Base-by-base conservation (phyloP, 2,329 filamentous ascomycete species). In the Davidsoniella virescens region DNA sequence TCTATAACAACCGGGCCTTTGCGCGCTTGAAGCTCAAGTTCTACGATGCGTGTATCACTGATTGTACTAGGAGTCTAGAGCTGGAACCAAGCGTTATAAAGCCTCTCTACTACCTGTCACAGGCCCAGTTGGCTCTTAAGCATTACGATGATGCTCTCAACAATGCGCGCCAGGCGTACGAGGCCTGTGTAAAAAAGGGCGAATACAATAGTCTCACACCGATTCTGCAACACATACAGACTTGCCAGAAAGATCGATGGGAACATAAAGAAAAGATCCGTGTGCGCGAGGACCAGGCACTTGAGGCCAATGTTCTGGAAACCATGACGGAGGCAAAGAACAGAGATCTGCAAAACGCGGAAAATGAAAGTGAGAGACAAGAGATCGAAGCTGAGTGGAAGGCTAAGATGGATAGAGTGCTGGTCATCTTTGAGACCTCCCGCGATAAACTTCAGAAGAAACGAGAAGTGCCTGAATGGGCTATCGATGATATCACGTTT, bases 1-100 rank as follows among this genome's bases (percentile, higher is more conserved):
- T 94, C 47, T 95, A 87, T 66, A 90, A 87, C 38, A 96, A 95
- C 66, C 84, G 88, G 49, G 85, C 87, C 47, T 83, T 94, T 66
- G 80, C 83, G 3, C 78, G 87, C 39, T 70, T 92, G 52, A 84
- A 83, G 65, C 73, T 94, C 18, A 67, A 73, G 54, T 70, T 78
- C 57, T 93, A 82, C 76, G 74, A 84, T 26, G 78, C 72, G 8
- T 87, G 82, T 45, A 80, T 92, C 55, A 69, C 77, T 53, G 88
- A 95, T 64, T 90, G 87, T 61, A 65, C 81, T 49, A 70, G 77
- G 47, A 87, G 84, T 55, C 80, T 95, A 46, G 72, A 78, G 53
- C 71, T 93, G 5, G 69, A 76, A 25, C 69, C 73, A 17, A 66
- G 65, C 43, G 79, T 75, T 58, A 81, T 93, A 68, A 96, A 96